Evolutionary conservation across 192 early-diverging fungal genomes (phyloP).

Genomic region (Linnemannia hyalina): DNA sequence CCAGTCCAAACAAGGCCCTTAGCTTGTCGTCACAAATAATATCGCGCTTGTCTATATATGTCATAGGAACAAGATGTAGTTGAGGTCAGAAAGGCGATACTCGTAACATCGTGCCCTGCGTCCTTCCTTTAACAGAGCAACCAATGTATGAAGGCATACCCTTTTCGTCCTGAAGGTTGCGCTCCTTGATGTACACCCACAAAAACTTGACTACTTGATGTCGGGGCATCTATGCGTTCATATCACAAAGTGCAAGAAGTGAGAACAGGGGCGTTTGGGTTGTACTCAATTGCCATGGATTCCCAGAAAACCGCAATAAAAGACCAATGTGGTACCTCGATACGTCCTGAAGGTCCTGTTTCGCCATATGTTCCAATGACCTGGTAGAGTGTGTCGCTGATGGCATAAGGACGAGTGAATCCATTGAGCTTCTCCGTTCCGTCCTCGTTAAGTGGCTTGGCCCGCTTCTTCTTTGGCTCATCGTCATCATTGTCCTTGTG

Average conservation of each 20-base stretch:
- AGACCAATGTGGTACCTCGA: slow-evolving; percentile 45
- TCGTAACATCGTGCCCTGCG: too few relatives aligned
- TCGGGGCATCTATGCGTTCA: slow-evolving; percentile 62
- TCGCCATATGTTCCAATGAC: slow-evolving; percentile 59
- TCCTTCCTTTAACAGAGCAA: neutral
- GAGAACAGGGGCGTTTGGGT: neutral
- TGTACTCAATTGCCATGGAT: neutral
- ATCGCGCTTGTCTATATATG: slow-evolving; percentile 56
- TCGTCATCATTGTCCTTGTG: slow-evolving; percentile 19
- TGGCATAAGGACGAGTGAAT: slow-evolving; percentile 33
- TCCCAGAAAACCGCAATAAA: neutral
- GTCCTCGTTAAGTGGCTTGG: slow-evolving; percentile 46
- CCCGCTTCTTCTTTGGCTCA: slow-evolving; percentile 22
- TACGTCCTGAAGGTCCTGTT: slow-evolving; percentile 55
- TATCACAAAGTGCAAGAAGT: neutral
- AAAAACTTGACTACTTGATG: slow-evolving; percentile 71
- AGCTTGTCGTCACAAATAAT: slow-evolving; percentile 68
- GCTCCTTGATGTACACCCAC: slow-evolving; percentile 72
- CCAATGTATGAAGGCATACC: slow-evolving; percentile 14
- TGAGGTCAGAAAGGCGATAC: neutral
- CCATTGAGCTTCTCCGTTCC: slow-evolving; percentile 29
- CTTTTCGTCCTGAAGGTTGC: slow-evolving; percentile 66
- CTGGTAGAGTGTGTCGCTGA: slow-evolving; percentile 46
- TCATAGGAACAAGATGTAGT: neutral
- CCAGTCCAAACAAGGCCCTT: slow-evolving; percentile 61